Percentiles rank a stretch among this genome's conserved stretches.
Conservation (phyloP, 495 filamentous ascomycete genomes). For the Lichenothelia convexa region DNA sequence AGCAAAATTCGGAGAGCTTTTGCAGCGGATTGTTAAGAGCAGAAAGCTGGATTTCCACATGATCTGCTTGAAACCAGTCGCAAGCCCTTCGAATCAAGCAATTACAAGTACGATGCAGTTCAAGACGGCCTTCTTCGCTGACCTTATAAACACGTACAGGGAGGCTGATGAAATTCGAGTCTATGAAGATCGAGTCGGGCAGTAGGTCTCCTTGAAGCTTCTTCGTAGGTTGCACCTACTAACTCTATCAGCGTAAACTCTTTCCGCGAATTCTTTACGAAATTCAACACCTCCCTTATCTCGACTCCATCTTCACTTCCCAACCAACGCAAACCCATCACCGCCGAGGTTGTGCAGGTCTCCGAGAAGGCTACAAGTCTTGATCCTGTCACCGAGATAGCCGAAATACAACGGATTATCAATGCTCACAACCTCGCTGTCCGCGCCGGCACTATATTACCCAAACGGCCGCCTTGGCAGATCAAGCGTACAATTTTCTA, state of each 20-base stretch:
- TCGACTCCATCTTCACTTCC: slow-evolving; percentile 14
- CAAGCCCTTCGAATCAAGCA: slow-evolving; percentile 56
- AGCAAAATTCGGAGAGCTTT: slow-evolving; percentile 51
- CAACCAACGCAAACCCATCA: slow-evolving; percentile 39
- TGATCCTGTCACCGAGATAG: slow-evolving; percentile 67
- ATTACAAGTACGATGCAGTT: slow-evolving; percentile 68
- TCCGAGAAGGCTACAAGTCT: slow-evolving; percentile 54
- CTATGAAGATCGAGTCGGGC: slow-evolving; percentile 47
- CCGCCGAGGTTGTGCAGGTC: slow-evolving; percentile 73
- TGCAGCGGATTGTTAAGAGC: slow-evolving; percentile 66
- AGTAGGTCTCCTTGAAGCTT: slow-evolving; percentile 26
- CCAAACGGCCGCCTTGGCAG: slow-evolving; percentile 27
- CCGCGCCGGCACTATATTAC: slow-evolving; percentile 21
- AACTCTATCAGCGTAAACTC: slow-evolving; percentile 31
- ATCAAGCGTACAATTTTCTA: slow-evolving; percentile 83
- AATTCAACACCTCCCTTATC: slow-evolving; percentile 42
- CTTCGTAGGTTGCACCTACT: slow-evolving; percentile 1
- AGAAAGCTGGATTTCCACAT: slow-evolving; percentile 75
- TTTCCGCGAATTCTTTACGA: slow-evolving; percentile 66
- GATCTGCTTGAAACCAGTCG: slow-evolving; percentile 70
- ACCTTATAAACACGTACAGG: slow-evolving; percentile 67
- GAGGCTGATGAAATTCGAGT: slow-evolving; percentile 62
- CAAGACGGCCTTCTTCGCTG: slow-evolving; percentile 67
- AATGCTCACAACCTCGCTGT: slow-evolving; percentile 58
- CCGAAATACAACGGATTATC: slow-evolving; percentile 75